A percentile compares a stretch with the other conserved stretches of the same genome.
These are phyloP conservation scores for Ananas comosus DNA, from an alignment of 176 grass and related monocot species.

Conservation along the genomic window DNA sequence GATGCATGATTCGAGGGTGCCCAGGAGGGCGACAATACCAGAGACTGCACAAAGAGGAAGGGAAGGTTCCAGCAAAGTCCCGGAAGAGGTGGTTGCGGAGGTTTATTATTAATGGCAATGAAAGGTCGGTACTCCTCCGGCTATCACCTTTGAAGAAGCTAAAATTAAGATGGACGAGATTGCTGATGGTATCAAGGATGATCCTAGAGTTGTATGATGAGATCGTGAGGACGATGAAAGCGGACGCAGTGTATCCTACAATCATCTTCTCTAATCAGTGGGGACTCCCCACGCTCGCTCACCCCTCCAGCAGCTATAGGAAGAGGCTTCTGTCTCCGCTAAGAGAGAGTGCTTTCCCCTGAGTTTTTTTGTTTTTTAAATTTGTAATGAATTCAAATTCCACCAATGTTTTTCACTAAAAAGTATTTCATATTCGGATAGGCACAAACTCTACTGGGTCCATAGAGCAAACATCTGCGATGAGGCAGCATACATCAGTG, in stretches of 20 bases:
- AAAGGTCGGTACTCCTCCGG: background rate
- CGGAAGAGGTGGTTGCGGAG: background rate
- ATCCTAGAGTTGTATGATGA: background rate
- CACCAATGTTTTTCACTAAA: too few relatives aligned
- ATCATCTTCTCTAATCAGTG: slow-evolving; percentile 4
- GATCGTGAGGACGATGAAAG: background rate
- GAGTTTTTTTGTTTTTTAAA: too few relatives aligned
- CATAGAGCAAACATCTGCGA: too few relatives aligned
- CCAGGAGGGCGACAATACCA: background rate
- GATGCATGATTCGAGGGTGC: background rate
- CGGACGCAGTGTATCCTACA: background rate
- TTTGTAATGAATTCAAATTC: too few relatives aligned
- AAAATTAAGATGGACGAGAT: background rate
- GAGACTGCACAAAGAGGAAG: background rate
- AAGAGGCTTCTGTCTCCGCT: background rate
- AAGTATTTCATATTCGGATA: too few relatives aligned
- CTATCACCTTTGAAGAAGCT: background rate
- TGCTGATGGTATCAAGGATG: background rate
- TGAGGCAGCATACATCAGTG: too few relatives aligned
- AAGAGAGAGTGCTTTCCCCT: too few relatives aligned
- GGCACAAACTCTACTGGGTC: too few relatives aligned
- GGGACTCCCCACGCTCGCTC: background rate
- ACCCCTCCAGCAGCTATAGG: background rate
- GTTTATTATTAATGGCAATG: background rate
- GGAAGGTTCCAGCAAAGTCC: background rate